phyloP scores from a whole-genome alignment of 768 basidiomycete species.

The Mycena galopus region DNA sequence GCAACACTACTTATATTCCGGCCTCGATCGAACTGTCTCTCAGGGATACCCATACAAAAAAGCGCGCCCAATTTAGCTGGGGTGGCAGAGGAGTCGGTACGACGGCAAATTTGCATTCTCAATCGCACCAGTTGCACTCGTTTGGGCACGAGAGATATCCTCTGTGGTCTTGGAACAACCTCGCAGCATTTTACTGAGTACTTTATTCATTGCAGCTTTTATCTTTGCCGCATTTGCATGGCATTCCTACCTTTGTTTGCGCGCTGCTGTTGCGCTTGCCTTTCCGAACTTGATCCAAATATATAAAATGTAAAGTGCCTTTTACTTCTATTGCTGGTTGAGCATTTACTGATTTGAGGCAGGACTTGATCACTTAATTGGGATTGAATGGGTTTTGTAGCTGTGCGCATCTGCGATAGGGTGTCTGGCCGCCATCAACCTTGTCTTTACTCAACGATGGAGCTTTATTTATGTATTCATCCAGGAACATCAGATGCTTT shows the following conservation, averaged over 20 bases:
- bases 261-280: too few relatives aligned
- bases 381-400: background rate
- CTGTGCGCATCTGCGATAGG: background rate
- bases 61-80: background rate
- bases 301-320: too few relatives aligned
- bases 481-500: background rate
- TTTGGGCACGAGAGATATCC: background rate
- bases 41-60: too few relatives aligned
- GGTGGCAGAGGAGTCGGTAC: background rate
- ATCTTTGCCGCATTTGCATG: background rate
- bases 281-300: too few relatives aligned
- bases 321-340: too few relatives aligned
- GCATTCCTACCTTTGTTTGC: too few relatives aligned
- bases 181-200: background rate
- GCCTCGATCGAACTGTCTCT: too few relatives aligned
- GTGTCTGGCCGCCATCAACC: background rate
- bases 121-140: background rate
- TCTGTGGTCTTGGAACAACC: background rate
- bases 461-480: background rate
- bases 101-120: background rate
- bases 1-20: too few relatives aligned
- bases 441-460: background rate
- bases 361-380: too few relatives aligned
- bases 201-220: background rate
- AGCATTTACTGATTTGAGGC: too few relatives aligned